phyloP scores from a whole-genome alignment of 331 rosid species.

The Dryas integrifolia region DNA sequence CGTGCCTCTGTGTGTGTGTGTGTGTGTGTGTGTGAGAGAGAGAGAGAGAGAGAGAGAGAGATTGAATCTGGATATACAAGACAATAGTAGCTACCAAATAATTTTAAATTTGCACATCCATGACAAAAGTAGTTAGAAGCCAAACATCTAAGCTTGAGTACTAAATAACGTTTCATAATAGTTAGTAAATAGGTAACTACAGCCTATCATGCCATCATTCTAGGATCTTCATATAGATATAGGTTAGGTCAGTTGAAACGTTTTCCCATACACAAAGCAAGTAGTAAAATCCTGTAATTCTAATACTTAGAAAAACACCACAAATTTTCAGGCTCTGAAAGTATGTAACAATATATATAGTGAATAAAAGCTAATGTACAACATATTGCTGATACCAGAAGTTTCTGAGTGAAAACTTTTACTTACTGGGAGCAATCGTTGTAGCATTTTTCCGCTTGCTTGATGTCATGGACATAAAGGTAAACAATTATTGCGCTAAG shows the following conservation, averaged over 20 bases:
- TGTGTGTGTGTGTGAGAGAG: no score
- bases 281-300: not conserved
- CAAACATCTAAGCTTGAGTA: no score
- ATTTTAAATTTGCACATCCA: no score
- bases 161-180: not conserved
- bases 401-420: slow-evolving; percentile 19
- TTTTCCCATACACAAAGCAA: not conserved
- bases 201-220: not conserved
- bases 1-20: no score
- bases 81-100: no score
- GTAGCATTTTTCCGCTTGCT: slow-evolving; percentile 92
- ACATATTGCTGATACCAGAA: not conserved
- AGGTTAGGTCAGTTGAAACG: not conserved
- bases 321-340: not conserved
- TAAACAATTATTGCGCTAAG: slow-evolving; percentile 74
- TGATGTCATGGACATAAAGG: slow-evolving; percentile 76
- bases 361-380: not conserved
- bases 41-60: no score
- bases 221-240: not conserved
- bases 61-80: no score
- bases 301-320: not conserved
- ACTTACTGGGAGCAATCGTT: slow-evolving; percentile 92
- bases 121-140: no score
- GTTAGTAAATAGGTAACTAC: no score
- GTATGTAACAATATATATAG: not conserved